Conservation (phyloP, 2,329 filamentous ascomycete species). For the Pyrenophora tritici-repentis region DNA sequence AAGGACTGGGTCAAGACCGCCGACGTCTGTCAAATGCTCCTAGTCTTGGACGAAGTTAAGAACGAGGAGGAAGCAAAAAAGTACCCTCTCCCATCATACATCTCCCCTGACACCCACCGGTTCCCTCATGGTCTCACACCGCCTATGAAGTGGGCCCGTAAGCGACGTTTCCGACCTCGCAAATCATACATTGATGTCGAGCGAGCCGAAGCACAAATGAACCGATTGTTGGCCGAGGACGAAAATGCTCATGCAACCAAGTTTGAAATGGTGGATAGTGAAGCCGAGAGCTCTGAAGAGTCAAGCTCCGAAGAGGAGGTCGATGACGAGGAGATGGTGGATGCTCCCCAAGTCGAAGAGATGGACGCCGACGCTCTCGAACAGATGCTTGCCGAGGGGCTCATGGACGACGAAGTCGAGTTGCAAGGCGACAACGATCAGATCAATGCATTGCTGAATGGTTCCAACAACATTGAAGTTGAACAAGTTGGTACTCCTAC, state of each 20-base stretch:
- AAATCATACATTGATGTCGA: slow-evolving; percentile 83
- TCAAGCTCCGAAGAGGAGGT: slow-evolving; percentile 45
- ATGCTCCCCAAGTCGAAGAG: slow-evolving; percentile 47
- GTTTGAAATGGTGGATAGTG: slow-evolving; percentile 62
- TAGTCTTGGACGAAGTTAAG: slow-evolving; percentile 72
- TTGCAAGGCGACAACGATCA: slow-evolving; percentile 40
- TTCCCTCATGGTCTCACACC: slow-evolving; percentile 88
- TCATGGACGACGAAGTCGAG: slow-evolving; percentile 45
- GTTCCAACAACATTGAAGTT: slow-evolving; percentile 33
- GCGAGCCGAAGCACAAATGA: slow-evolving; percentile 79
- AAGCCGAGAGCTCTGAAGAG: slow-evolving; percentile 52
- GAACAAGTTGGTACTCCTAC: slow-evolving; percentile 43
- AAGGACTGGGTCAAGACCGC: slow-evolving; percentile 86
- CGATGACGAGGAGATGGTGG: slow-evolving; percentile 49
- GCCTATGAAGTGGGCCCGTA: slow-evolving; percentile 83
- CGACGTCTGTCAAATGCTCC: slow-evolving; percentile 86
- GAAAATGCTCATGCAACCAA: slow-evolving; percentile 59
- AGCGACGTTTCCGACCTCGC: slow-evolving; percentile 81
- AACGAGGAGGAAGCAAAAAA: slow-evolving; percentile 58
- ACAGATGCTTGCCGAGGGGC: slow-evolving; percentile 37
- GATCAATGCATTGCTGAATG: slow-evolving; percentile 36
- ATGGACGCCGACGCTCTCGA: slow-evolving; percentile 47
- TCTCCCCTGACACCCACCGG: slow-evolving; percentile 69
- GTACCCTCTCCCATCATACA: slow-evolving; percentile 69
- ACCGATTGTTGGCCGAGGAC: slow-evolving; percentile 73